A percentile compares a stretch with the other conserved stretches of the same genome.
Evolutionary conservation across 2,329 filamentous ascomycete species (phyloP).

Genomic region (Moelleriella libera): DNA sequence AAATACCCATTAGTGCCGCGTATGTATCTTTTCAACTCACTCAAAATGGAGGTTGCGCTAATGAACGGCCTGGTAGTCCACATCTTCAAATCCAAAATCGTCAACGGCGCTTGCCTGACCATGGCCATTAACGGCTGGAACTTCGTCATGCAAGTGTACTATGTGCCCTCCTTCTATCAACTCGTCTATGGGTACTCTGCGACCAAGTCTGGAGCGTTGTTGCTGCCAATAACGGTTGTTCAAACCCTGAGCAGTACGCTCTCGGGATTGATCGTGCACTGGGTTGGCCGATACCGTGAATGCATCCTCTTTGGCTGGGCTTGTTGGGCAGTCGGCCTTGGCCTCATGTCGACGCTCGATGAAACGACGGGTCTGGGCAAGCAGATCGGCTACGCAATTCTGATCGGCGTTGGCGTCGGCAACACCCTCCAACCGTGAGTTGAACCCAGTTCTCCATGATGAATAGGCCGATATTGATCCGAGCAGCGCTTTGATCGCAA

Average conservation of each 20-base stretch:
- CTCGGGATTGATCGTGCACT: conserved; percentile 37
- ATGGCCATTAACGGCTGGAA: conserved; percentile 48
- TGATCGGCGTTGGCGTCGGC: conserved; percentile 36
- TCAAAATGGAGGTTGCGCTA: too few species aligned
- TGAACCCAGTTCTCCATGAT: neutral
- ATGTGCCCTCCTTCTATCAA: conserved; percentile 31
- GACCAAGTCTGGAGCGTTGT: conserved; percentile 25
- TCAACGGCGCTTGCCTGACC: conserved; percentile 39
- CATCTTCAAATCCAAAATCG: conserved; percentile 37
- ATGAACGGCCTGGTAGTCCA: conserved; percentile 18
- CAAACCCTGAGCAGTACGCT: conserved; percentile 32
- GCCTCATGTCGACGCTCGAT: conserved; percentile 36
- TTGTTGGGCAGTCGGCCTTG: conserved; percentile 35
- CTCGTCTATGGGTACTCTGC: conserved; percentile 28
- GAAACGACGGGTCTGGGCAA: conserved; percentile 31
- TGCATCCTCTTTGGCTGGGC: conserved; percentile 39
- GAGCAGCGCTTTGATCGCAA: conserved; percentile 29
- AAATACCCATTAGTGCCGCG: conserved; percentile 31
- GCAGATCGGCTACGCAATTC: conserved; percentile 37
- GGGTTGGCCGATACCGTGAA: conserved; percentile 36
- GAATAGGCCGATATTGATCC: neutral
- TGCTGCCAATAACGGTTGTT: conserved; percentile 27
- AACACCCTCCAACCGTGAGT: conserved; percentile 35
- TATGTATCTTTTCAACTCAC: conserved; percentile 10
- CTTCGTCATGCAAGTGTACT: conserved; percentile 40